Evolutionary conservation across 2,329 filamentous ascomycete genomes (phyloP).

Genomic region (Aschersonia sp.): DNA sequence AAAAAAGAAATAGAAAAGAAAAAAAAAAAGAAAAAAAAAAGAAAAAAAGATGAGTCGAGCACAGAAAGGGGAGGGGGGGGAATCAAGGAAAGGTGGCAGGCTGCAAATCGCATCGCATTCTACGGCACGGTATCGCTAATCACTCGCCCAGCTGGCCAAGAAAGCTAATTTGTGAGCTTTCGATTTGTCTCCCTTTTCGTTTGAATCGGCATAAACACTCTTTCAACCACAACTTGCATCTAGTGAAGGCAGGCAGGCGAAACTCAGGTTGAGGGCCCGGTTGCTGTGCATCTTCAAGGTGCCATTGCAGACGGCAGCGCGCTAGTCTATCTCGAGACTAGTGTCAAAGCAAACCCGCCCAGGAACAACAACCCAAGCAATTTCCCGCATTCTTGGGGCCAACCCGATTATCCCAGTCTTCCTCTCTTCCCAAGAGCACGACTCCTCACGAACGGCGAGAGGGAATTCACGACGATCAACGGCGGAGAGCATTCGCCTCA

Average conservation of each 20-base stretch:
- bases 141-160: no score
- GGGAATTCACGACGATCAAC: conserved; percentile 3
- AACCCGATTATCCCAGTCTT: conserved; percentile 4
- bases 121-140: no score
- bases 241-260: no score
- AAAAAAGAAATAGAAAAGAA: neutral
- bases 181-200: no score
- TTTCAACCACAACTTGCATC: no score
- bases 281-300: conserved; percentile 1
- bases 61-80: neutral
- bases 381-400: conserved; percentile 19
- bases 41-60: neutral
- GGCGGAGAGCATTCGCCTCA: conserved; percentile 1
- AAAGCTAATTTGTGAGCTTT: no score
- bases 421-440: conserved; percentile 3
- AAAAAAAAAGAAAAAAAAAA: neutral
- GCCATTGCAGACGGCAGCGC: neutral
- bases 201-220: no score
- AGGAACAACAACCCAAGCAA: conserved; percentile 19
- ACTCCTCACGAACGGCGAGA: conserved; percentile 4
- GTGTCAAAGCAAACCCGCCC: conserved; percentile 9
- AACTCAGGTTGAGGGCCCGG: neutral
- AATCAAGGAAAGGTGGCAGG: neutral
- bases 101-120: neutral
- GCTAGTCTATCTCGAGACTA: conserved; percentile 8